phyloP scores from a whole-genome alignment of 1,284 basidiomycete genomes.

The Leccinum variabile region DNA sequence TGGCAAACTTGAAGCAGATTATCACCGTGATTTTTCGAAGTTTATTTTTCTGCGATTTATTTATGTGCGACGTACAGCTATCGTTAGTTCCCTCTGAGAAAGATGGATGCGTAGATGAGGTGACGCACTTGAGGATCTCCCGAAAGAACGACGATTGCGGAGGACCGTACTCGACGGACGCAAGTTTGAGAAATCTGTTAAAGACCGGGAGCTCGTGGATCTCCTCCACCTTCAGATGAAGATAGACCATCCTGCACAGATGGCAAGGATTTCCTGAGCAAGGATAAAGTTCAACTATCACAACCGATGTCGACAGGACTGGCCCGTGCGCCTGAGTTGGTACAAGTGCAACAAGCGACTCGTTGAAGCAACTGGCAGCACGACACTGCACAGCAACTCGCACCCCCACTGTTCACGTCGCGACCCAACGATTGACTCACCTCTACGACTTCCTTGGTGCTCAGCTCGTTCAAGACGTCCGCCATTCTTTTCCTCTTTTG shows the following conservation, averaged over 20 bases:
- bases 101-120: neutral
- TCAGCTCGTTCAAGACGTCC: conserved; percentile 24
- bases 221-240: conserved; percentile 60
- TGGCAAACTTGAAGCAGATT: conserved; percentile 52
- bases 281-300: neutral
- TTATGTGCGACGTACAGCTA: neutral
- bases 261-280: conserved; percentile 49
- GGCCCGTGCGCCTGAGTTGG: neutral
- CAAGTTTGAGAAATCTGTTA: conserved; percentile 40
- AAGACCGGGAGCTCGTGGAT: conserved; percentile 44
- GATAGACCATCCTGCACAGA: conserved; percentile 54
- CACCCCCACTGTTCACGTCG: neutral
- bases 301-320: neutral
- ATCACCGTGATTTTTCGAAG: conserved; percentile 38
- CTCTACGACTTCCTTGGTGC: conserved; percentile 24
- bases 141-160: conserved; percentile 43
- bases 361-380: neutral
- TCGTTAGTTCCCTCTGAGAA: neutral
- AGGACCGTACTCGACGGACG: conserved; percentile 41
- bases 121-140: conserved; percentile 46
- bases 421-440: conserved; percentile 14
- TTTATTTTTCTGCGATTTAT: conserved; percentile 36
- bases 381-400: neutral
- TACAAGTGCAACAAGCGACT: neutral
- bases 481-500: conserved; percentile 4